Conservation (phyloP, 345 rosid species). For the Microthlaspi erraticum region DNA sequence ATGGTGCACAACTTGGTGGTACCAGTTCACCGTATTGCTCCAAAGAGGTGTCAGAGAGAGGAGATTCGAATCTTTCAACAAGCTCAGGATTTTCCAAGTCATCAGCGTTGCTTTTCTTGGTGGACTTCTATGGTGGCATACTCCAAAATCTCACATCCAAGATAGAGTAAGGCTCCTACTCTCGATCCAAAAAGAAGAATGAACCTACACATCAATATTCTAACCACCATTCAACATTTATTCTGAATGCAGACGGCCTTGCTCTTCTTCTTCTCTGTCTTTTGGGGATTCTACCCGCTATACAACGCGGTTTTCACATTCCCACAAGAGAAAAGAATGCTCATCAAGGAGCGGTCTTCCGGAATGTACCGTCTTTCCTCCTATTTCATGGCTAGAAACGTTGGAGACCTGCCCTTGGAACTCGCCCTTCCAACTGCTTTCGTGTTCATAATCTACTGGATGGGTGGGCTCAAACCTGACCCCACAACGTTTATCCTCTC, state of each 20-base stretch:
- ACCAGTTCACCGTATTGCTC: slow-evolving; percentile 89
- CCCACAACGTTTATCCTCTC: slow-evolving; percentile 81
- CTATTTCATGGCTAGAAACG: slow-evolving; percentile 88
- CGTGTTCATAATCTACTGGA: slow-evolving; percentile 96
- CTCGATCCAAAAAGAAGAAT: slow-evolving; percentile 4
- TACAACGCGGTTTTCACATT: slow-evolving; percentile 99
- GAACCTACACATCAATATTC: slow-evolving; percentile 10
- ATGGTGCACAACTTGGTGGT: slow-evolving; percentile 99
- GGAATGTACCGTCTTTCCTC: slow-evolving; percentile 99
- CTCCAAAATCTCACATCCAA: slow-evolving; percentile 84
- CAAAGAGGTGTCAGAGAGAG: slow-evolving; percentile 90
- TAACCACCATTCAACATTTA: slow-evolving; percentile 27
- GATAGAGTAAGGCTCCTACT: slow-evolving; percentile 70
- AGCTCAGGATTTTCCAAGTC: slow-evolving; percentile 95
- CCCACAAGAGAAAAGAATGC: slow-evolving; percentile 90
- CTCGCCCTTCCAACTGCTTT: slow-evolving; percentile 97
- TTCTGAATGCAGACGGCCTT: slow-evolving; percentile 72
- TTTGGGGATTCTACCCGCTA: slow-evolving; percentile 99
- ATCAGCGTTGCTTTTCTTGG: slow-evolving; percentile 91
- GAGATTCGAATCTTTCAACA: slow-evolving; percentile 85
- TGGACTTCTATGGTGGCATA: slow-evolving; percentile 96
- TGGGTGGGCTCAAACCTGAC: slow-evolving; percentile 96
- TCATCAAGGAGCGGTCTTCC: slow-evolving; percentile 82
- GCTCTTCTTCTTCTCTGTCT: slow-evolving; percentile 98
- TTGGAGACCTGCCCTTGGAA: slow-evolving; percentile 90